These are phyloP conservation scores for Cutaneotrichosporon cutaneum DNA, from an alignment of 1,284 basidiomycete genomes.

Conservation along the genomic window DNA sequence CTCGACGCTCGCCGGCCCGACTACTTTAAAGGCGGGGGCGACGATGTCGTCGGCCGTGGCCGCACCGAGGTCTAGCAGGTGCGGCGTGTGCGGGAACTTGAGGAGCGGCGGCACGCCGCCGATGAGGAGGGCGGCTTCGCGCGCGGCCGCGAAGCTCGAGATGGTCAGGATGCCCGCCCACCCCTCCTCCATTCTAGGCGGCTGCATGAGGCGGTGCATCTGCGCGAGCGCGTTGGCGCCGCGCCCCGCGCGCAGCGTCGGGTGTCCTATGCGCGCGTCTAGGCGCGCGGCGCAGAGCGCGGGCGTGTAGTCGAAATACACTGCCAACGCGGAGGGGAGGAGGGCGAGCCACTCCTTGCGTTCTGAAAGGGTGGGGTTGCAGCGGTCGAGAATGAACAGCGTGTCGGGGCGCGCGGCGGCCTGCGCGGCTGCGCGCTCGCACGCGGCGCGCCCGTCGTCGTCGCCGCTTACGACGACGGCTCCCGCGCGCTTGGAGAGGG, in stretches of 20 bases:
- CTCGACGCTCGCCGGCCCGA: conserved; percentile 57
- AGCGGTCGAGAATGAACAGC: conserved; percentile 60
- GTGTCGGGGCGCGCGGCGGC: conserved; percentile 19
- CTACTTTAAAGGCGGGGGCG: conserved; percentile 13
- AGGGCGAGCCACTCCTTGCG: conserved; percentile 59
- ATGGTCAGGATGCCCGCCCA: conserved; percentile 55
- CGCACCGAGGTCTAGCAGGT: conserved; percentile 62
- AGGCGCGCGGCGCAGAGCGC: conserved; percentile 60
- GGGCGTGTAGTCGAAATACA: conserved; percentile 61
- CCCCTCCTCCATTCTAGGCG: conserved; percentile 58
- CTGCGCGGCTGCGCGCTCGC: conserved; percentile 46
- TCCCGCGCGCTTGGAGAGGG: conserved; percentile 54
- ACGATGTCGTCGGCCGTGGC: conserved; percentile 60
- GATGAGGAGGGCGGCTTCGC: conserved; percentile 57
- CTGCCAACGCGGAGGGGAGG: conserved; percentile 57
- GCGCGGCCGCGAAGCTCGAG: conserved; percentile 47
- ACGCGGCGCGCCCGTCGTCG: conserved; percentile 58
- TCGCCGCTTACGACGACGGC: conserved; percentile 61
- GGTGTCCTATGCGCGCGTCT: conserved; percentile 60
- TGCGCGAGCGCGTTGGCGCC: conserved; percentile 61
- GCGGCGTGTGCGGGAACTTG: conserved; percentile 65
- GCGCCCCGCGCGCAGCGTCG: conserved; percentile 61
- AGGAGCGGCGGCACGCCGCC: conserved; percentile 54
- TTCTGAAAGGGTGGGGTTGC: conserved; percentile 58
- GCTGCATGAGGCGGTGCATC: conserved; percentile 57